Percentiles rank a stretch among this genome's conserved stretches.
These are phyloP conservation scores for Backusella sp. DNA, from an alignment of 192 early-diverging fungal species.

Conservation along the genomic window DNA sequence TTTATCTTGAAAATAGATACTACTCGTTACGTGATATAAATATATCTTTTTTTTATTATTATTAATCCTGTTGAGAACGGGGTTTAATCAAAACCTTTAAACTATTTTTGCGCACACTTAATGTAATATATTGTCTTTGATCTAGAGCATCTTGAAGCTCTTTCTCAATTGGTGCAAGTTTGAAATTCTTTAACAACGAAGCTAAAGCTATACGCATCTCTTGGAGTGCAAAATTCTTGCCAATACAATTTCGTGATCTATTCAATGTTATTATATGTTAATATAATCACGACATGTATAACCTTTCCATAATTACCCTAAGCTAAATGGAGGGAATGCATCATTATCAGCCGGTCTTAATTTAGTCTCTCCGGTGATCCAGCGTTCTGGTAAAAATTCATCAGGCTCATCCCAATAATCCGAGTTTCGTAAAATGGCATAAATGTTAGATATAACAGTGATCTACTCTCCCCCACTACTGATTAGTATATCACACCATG, in stretches of 20 bases:
- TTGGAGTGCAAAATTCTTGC: constrained; percentile 47
- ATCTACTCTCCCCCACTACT: background rate
- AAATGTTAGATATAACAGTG: constrained; percentile 3
- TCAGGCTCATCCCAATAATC: constrained; percentile 25
- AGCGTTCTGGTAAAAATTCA: constrained; percentile 34
- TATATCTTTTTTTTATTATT: background rate
- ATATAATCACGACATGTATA: background rate
- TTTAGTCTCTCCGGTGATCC: constrained; percentile 7
- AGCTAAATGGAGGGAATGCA: constrained; percentile 49
- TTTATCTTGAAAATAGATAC: too few relatives aligned
- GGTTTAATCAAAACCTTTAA: constrained; percentile 15
- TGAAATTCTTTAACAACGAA: constrained; percentile 40
- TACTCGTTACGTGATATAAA: too few relatives aligned
- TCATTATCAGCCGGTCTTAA: constrained; percentile 29
- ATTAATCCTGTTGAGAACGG: background rate
- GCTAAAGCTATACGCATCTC: constrained; percentile 50
- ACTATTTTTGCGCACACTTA: constrained; percentile 14
- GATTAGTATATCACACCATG: background rate
- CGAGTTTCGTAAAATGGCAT: constrained; percentile 9
- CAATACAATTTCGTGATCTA: constrained; percentile 51
- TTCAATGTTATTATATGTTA: background rate
- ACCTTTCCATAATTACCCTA: constrained; percentile 24
- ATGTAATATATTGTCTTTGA: constrained; percentile 22
- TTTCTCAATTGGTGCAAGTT: constrained; percentile 40
- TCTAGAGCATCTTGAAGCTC: constrained; percentile 69